Evolutionary conservation across 345 rosid species (phyloP).

Genomic region (Hibiscus syriacus): DNA sequence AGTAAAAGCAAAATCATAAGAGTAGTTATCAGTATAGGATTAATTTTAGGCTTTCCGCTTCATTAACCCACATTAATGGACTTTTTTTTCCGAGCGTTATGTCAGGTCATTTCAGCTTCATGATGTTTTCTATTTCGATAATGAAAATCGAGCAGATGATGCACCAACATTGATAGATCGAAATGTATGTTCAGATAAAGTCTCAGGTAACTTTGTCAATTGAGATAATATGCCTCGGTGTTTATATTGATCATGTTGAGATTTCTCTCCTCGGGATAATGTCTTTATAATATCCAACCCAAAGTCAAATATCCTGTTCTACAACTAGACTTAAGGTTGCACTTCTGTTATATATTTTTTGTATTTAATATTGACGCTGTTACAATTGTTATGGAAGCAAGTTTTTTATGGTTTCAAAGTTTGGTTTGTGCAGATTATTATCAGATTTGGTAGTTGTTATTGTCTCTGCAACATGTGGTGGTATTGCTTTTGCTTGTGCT

Average conservation of each 20-base stretch:
- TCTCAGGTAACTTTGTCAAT: constrained; percentile 1
- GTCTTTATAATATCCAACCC: constrained; percentile 93
- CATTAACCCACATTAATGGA: constrained; percentile 8
- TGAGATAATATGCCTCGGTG: constrained; percentile 3
- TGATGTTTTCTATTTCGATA: constrained; percentile 75
- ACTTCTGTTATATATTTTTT: not conserved
- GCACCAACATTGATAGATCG: constrained; percentile 85
- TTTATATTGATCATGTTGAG: constrained; percentile 9
- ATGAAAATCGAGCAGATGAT: constrained; percentile 77
- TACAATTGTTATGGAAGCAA: not conserved
- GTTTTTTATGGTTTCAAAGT: constrained; percentile 15
- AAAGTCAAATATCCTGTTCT: constrained; percentile 93
- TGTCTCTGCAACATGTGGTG: constrained; percentile 99
- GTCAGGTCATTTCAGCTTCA: constrained; percentile 69
- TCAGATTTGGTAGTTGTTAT: constrained; percentile 95
- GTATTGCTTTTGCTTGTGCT: constrained; percentile 98
- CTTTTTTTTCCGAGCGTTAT: constrained; percentile 16
- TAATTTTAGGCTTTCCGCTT: not conserved
- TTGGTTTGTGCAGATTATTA: constrained; percentile 59
- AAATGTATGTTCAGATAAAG: constrained; percentile 38
- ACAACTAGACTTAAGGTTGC: constrained; percentile 85
- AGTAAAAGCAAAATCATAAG: not conserved
- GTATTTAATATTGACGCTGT: not conserved
- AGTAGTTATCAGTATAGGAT: not conserved
- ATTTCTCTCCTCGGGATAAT: constrained; percentile 58